Evolutionary conservation across 2,329 filamentous ascomycete genomes (phyloP).

Genomic region (Colletotrichum sp.): DNA sequence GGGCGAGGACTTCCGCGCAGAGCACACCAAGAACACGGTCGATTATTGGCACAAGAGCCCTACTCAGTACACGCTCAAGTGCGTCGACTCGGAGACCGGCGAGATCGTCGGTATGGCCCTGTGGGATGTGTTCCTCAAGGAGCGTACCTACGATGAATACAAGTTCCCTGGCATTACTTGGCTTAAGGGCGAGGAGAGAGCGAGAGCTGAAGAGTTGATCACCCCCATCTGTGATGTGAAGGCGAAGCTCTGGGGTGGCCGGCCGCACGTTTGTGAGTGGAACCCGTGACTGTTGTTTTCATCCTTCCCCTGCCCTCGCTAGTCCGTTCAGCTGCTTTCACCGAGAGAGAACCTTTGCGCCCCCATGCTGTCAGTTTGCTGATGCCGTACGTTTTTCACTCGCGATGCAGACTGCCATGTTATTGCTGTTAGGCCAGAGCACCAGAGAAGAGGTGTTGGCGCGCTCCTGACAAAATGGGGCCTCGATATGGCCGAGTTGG

Average conservation of each 20-base stretch:
- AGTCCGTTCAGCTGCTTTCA: not conserved
- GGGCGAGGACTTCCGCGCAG: slow-evolving; percentile 42
- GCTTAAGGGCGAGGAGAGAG: slow-evolving; percentile 47
- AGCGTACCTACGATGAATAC: slow-evolving; percentile 44
- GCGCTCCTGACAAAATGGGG: slow-evolving; percentile 45
- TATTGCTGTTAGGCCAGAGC: slow-evolving; percentile 47
- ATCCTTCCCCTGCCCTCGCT: not conserved
- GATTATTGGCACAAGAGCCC: slow-evolving; percentile 42
- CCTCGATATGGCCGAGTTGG: slow-evolving; percentile 35
- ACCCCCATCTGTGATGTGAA: slow-evolving; percentile 44
- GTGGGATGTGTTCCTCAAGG: slow-evolving; percentile 44
- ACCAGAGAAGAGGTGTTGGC: slow-evolving; percentile 48
- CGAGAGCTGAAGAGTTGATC: slow-evolving; percentile 47
- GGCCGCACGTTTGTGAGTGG: slow-evolving; percentile 45
- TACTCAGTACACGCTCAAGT: slow-evolving; percentile 52
- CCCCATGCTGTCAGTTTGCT: not conserved
- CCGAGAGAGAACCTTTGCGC: not conserved
- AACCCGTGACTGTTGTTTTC: not conserved
- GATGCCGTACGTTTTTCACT: slow-evolving; percentile 1
- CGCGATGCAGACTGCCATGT: slow-evolving; percentile 39
- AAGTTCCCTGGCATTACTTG: slow-evolving; percentile 48
- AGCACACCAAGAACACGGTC: slow-evolving; percentile 44
- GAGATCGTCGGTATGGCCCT: slow-evolving; percentile 53
- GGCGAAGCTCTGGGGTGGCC: slow-evolving; percentile 43
- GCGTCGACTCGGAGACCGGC: slow-evolving; percentile 45